Evolutionary conservation across 441 rosid genomes (phyloP), one percentile per base, ranked within the genome.

Genomic region (Theobroma grandiflorum): DNA sequence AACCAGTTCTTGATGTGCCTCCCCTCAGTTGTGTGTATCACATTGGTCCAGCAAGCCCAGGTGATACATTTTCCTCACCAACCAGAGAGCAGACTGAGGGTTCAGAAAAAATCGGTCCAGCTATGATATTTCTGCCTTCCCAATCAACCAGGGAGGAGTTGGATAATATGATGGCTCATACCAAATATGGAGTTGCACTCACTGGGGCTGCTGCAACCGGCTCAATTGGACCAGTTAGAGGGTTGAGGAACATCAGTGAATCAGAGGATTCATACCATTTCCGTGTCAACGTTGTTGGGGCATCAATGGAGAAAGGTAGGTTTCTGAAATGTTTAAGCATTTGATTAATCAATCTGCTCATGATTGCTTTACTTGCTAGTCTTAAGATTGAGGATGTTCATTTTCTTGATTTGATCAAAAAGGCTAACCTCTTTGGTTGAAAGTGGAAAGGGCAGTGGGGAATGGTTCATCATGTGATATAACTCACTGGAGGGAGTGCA

Each of bases 221-320:
- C 66, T 84, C 76, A 80, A 77, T 96, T 33, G 98, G 99, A 66
- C 94, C 90, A 1, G n/a, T 76, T 15, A 35, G 94, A 22, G 98
- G 98, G 62, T 53, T 79, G 62, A 55, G 89, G 62, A 90, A 93
- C 76, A 85, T 94, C 52, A 90, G 87, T 53, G 98, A 94, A 86
- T 80, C 84, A 2, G 90, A 84, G 64, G 95, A 93, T 65, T 72
- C 93, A 0, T 96, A 91, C 85, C 69, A 85, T 61, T 96, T 96
- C 50, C 88, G 95, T 69, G 94, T 94, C 20, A 63, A 90, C 47
- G 93, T 96, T 1, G 96, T 98, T n/a, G 99, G 97, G 49, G 97
- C 91, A 74, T 84, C 93, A 63, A 86, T 87, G 81, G 92, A 90
- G 75, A 90, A 90, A 84, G 90, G 99, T 93, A 90, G 85, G 97